A percentile compares a stretch with the other conserved stretches of the same genome.
Conservation (phyloP, 345 rosid species). For the Rhizophora mangle region DNA sequence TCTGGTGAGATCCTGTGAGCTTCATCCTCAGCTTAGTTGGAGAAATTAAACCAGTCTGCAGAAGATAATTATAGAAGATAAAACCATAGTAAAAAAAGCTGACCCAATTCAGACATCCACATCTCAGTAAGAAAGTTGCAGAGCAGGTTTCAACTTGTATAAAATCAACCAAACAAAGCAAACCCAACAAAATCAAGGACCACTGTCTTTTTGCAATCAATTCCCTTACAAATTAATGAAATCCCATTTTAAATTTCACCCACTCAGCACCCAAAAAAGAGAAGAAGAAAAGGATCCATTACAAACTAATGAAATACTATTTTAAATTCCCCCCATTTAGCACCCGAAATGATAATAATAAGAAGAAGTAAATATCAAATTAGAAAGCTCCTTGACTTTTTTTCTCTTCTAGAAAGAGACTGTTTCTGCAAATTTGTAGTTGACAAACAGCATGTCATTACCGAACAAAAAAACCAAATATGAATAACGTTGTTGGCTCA, state of each 20-base stretch:
- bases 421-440: not conserved
- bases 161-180: not conserved
- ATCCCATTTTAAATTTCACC: not conserved
- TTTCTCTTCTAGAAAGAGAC: no score
- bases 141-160: not conserved
- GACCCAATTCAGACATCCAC: slow-evolving; percentile 1
- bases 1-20: slow-evolving; percentile 64
- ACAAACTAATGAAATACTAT: not conserved
- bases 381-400: no score
- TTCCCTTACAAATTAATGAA: not conserved
- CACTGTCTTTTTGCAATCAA: not conserved
- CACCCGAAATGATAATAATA: not conserved
- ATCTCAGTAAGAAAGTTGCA: not conserved
- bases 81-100: slow-evolving; percentile 5
- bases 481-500: not conserved
- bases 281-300: not conserved
- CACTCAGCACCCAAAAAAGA: not conserved
- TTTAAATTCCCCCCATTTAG: not conserved
- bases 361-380: no score
- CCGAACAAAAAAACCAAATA: not conserved
- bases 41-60: slow-evolving; percentile 76
- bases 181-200: not conserved
- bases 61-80: not conserved
- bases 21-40: slow-evolving; percentile 92
- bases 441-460: slow-evolving; percentile 15